phyloP scores from a whole-genome alignment of 73 alveolate genomes.

The Halteria grandinella region DNA sequence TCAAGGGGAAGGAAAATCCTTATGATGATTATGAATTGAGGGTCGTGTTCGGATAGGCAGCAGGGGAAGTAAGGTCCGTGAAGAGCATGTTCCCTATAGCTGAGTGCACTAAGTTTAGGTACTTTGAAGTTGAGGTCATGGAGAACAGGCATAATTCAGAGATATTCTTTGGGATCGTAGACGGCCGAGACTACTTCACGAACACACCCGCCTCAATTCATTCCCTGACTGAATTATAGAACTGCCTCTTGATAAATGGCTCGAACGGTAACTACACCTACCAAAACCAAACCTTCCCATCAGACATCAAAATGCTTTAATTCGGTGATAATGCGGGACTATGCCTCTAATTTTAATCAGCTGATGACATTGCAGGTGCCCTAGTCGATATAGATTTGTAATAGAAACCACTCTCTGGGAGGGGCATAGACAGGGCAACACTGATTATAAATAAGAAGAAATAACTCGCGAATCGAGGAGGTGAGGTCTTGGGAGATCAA shows the following conservation, averaged over 20 bases:
- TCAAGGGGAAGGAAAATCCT: too few relatives aligned
- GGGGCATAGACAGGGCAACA: too few relatives aligned
- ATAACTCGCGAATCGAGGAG: conserved; percentile 1
- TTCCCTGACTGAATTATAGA: neutral
- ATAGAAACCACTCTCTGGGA: too few relatives aligned
- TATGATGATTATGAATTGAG: too few relatives aligned
- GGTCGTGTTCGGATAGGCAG: too few relatives aligned
- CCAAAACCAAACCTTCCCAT: too few relatives aligned
- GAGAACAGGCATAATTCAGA: conserved; percentile 31
- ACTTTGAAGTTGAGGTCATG: conserved; percentile 56
- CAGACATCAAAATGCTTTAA: too few relatives aligned
- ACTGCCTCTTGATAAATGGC: too few relatives aligned
- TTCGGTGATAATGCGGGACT: conserved; percentile 49
- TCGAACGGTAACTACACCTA: too few relatives aligned
- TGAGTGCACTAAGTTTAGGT: conserved; percentile 25
- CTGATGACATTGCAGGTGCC: conserved; percentile 31
- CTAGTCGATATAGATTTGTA: conserved; percentile 25
- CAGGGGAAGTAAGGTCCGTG: too few relatives aligned
- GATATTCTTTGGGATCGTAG: conserved; percentile 36
- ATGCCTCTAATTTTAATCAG: conserved; percentile 31
- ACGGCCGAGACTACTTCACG: conserved; percentile 13
- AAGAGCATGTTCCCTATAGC: conserved; percentile 23
- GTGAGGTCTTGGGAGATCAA: neutral
- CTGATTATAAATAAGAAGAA: conserved; percentile 20
- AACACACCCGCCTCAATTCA: neutral